phyloP scores from a whole-genome alignment of 75 land plant species.

The Pinus albicaulis region DNA sequence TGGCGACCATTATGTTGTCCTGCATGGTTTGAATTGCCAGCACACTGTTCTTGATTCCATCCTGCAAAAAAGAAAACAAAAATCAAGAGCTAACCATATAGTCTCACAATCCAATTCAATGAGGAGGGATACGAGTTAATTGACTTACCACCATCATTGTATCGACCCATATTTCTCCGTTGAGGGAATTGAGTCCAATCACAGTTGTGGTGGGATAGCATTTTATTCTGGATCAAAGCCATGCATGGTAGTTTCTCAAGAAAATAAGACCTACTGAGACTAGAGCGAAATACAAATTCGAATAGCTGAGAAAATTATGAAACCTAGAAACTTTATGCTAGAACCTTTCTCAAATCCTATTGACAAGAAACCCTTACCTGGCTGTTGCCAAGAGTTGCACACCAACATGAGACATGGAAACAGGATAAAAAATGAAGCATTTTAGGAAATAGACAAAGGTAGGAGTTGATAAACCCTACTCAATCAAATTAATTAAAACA shows the following conservation, averaged over 20 bases:
- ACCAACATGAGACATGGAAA: too few relatives aligned
- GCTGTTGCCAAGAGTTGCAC: too few relatives aligned
- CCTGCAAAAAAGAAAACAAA: conserved; percentile 23
- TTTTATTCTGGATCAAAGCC: conserved; percentile 45
- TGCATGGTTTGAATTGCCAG: conserved; percentile 76
- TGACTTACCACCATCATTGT: conserved; percentile 75
- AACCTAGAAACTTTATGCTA: too few relatives aligned
- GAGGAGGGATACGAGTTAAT: not conserved
- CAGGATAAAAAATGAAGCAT: too few relatives aligned
- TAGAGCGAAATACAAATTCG: conserved; percentile 49
- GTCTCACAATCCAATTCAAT: not conserved
- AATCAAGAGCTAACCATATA: not conserved
- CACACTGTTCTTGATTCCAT: conserved; percentile 60
- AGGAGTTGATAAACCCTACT: too few relatives aligned
- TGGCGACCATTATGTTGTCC: conserved; percentile 90
- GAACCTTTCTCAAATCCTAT: too few relatives aligned
- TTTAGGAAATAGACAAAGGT: too few relatives aligned
- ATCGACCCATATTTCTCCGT: conserved; percentile 65
- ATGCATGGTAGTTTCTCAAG: conserved; percentile 52
- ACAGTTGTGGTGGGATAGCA: conserved; percentile 56
- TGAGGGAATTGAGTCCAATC: conserved; percentile 74
- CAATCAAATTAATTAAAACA: too few relatives aligned
- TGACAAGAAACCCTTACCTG: too few relatives aligned
- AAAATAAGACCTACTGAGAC: conserved; percentile 55
- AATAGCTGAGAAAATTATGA: too few relatives aligned